Base-by-base conservation (phyloP, 352 stramenopile genomes). In the Globisporangium splendens region DNA sequence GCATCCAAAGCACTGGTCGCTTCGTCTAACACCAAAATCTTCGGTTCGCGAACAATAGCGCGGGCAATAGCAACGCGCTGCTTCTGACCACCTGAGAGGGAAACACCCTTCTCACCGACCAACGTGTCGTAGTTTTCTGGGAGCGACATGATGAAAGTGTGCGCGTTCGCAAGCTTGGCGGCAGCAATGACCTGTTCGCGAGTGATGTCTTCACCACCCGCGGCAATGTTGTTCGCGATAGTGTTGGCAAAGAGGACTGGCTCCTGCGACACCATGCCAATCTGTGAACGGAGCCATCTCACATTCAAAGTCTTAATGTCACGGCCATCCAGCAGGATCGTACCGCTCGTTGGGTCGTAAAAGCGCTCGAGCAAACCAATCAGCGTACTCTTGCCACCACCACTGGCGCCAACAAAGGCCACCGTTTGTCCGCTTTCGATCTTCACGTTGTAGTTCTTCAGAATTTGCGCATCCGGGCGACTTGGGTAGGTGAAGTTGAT, bases 221-320 rank as follows among this genome's bases (percentile, higher is more conserved):
- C 24, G 24, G 68, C 66, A 60, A 99, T 95, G 62, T 98, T 98
- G n/a, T 97, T 78, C 2, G 64, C 55, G 52, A 98, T 95, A 1
- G 75, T 91, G 20, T 70, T 81, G 17, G 86, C 84, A 67, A 97
- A 97, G n/a, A 98, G 72, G 18, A 89, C 86, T 14, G 89, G 87
- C 56, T 96, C 82, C 65, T 98, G 92, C 0, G 72, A 86, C 0
- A 93, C 84, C 0, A 96, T 59, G 11, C 83, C 70, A 31, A 83
- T 89, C 56, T 93, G 73, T 12, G 71, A 64, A 12, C 84, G 71
- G n/a, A 89, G 65, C 63, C 69, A 77, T 50, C 84, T 86, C 15
- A 97, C 55, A 54, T 96, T 93, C 8, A 96, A 50, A 22, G 84
- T 79, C 52, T 62, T 72, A 28, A 97, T 68, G 46, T 95, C 70